These are phyloP conservation scores for Aspergillus avenaceus DNA, from an alignment of 495 filamentous ascomycete species.

Conservation along the genomic window DNA sequence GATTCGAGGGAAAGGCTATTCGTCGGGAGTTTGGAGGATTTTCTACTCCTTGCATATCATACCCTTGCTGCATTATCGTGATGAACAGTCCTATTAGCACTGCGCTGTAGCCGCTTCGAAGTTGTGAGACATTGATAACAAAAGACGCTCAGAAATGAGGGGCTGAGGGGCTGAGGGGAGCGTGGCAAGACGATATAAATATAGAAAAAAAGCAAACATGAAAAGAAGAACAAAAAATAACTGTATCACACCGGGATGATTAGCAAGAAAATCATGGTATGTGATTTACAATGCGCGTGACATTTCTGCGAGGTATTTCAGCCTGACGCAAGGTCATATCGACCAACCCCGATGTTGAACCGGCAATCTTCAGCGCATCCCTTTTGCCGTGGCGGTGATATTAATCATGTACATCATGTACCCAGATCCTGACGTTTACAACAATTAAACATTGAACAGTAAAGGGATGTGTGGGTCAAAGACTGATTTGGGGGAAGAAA, in stretches of 20 bases:
- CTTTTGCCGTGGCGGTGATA: neutral
- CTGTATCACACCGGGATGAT: neutral
- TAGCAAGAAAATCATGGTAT: neutral
- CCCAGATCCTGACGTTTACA: neutral
- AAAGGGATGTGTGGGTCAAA: neutral
- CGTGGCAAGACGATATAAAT: too few relatives aligned
- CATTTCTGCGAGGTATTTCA: too few relatives aligned
- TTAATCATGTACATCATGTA: neutral
- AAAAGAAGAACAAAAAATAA: neutral
- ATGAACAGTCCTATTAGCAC: neutral
- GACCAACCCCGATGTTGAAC: too few relatives aligned
- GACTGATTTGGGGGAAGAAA: neutral
- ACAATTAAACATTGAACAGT: neutral
- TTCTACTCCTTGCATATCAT: neutral
- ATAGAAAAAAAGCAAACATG: too few relatives aligned
- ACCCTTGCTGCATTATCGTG: neutral
- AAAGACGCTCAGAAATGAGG: neutral
- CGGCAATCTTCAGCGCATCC: neutral
- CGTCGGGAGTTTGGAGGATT: neutral
- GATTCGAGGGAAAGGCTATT: neutral
- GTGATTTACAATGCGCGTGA: too few relatives aligned
- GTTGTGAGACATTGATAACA: neutral
- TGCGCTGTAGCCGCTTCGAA: neutral
- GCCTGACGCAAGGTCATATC: too few relatives aligned
- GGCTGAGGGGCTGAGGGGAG: too few relatives aligned